Conservation (phyloP, 441 rosid genomes). For the Jatropha multifida region DNA sequence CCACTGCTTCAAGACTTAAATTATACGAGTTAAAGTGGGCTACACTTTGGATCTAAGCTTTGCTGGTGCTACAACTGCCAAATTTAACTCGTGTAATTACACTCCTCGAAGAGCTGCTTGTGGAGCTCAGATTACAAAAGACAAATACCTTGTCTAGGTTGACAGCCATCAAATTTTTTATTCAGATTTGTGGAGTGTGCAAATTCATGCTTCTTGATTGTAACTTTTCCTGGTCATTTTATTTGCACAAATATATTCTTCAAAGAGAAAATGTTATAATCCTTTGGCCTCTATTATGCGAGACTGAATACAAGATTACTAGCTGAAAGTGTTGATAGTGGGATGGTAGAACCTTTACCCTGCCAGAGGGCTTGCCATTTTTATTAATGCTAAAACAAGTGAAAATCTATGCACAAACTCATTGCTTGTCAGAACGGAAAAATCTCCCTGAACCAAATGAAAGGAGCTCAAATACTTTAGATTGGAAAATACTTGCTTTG, state of each 20-base stretch:
- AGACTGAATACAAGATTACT: background rate
- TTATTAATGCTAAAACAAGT: background rate
- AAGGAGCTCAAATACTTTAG: background rate
- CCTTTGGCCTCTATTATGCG: background rate
- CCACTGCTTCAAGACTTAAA: background rate
- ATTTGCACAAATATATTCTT: background rate
- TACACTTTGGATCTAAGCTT: background rate
- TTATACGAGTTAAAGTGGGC: background rate
- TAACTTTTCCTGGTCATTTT: background rate
- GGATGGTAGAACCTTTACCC: background rate
- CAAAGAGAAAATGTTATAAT: background rate
- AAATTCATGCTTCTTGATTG: background rate
- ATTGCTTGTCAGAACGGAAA: background rate
- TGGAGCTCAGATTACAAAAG: background rate
- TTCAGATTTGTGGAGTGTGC: background rate
- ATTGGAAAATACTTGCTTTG: background rate
- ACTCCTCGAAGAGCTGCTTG: background rate
- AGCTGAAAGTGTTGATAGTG: background rate
- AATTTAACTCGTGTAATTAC: background rate
- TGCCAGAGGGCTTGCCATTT: background rate
- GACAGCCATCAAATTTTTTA: background rate
- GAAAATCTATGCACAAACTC: background rate
- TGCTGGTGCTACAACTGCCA: slow-evolving; percentile 6
- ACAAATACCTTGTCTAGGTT: slow-evolving; percentile 1
- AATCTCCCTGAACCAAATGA: background rate